Percentiles rank a stretch among this genome's conserved stretches.
phyloP scores from a whole-genome alignment of 371 early-diverging fungal genomes.

The Mortierella sp. region DNA sequence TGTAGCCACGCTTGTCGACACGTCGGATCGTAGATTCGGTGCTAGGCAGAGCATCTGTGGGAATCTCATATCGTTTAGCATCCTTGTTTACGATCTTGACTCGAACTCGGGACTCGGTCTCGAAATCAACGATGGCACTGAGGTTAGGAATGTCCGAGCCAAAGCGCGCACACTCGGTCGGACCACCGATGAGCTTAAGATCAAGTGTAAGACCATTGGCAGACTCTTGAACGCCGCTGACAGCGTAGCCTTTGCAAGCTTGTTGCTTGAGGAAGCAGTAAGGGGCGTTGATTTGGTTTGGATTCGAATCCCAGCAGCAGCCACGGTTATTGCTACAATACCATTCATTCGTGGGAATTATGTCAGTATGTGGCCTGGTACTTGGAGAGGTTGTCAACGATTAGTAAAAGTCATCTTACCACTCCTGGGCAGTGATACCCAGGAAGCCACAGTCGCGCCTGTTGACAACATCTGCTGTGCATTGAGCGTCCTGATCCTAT shows the following conservation, averaged over 20 bases:
- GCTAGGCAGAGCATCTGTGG: constrained; percentile 58
- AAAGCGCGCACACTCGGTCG: constrained; percentile 42
- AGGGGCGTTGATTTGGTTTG: constrained; percentile 39
- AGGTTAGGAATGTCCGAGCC: constrained; percentile 60
- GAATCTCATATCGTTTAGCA: constrained; percentile 64
- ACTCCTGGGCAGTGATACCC: constrained; percentile 32
- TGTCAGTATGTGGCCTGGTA: too few relatives aligned
- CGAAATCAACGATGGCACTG: constrained; percentile 59
- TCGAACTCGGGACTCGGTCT: constrained; percentile 60
- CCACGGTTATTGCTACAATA: constrained; percentile 20
- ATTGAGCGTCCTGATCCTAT: constrained; percentile 33
- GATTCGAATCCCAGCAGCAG: constrained; percentile 47
- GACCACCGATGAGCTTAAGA: constrained; percentile 21
- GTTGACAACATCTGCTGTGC: constrained; percentile 33
- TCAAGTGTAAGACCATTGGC: constrained; percentile 18
- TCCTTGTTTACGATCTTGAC: constrained; percentile 65
- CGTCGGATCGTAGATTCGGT: constrained; percentile 34
- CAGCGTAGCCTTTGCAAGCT: constrained; percentile 37
- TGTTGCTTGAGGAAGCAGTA: constrained; percentile 48
- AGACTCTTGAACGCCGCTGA: constrained; percentile 17
- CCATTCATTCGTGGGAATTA: too few relatives aligned
- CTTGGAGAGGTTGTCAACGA: too few relatives aligned
- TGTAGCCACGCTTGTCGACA: constrained; percentile 48
- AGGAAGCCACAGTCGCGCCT: constrained; percentile 47
- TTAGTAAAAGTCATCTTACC: constrained; percentile 30